A percentile compares a stretch with the other conserved stretches of the same genome.
These are phyloP conservation scores for Diaporthe ilicicola DNA, from an alignment of 2,329 filamentous ascomycete species.

Conservation along the genomic window DNA sequence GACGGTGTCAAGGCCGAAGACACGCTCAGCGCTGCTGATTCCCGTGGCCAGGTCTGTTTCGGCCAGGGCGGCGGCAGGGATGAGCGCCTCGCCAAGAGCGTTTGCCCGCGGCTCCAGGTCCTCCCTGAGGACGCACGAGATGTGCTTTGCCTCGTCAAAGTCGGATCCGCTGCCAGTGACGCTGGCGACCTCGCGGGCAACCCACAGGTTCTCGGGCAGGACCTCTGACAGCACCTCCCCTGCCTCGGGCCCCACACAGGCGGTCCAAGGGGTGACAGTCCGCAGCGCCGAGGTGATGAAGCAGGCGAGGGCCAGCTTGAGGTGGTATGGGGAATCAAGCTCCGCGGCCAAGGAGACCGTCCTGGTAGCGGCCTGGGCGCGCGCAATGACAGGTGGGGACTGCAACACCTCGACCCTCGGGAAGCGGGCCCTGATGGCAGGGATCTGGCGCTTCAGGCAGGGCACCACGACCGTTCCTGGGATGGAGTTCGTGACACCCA, in stretches of 20 bases:
- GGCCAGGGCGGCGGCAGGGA: constrained; percentile 3
- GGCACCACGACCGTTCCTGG: constrained; percentile 6
- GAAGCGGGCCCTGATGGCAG: constrained; percentile 16
- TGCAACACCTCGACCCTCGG: not conserved
- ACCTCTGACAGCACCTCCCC: not conserved
- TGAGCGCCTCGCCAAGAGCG: not conserved
- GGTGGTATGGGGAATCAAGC: constrained; percentile 12
- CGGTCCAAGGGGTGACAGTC: constrained; percentile 3
- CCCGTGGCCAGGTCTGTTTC: not conserved
- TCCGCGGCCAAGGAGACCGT: constrained; percentile 11
- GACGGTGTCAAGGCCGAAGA: not conserved
- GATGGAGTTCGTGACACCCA: not conserved
- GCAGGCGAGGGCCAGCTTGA: constrained; percentile 7
- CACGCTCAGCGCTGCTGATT: constrained; percentile 2
- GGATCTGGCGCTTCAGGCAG: constrained; percentile 8
- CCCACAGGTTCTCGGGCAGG: not conserved
- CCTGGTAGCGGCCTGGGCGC: constrained; percentile 19
- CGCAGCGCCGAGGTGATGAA: constrained; percentile 18
- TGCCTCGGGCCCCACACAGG: constrained; percentile 3
- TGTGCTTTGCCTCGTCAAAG: constrained; percentile 15
- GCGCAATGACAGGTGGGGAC: constrained; percentile 13
- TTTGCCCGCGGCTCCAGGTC: constrained; percentile 13
- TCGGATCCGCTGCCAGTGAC: constrained; percentile 12
- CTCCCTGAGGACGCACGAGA: constrained; percentile 6
- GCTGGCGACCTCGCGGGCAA: constrained; percentile 14